Base-by-base conservation (phyloP, 23 red algal genomes). In the Porphyridium purpureum region DNA sequence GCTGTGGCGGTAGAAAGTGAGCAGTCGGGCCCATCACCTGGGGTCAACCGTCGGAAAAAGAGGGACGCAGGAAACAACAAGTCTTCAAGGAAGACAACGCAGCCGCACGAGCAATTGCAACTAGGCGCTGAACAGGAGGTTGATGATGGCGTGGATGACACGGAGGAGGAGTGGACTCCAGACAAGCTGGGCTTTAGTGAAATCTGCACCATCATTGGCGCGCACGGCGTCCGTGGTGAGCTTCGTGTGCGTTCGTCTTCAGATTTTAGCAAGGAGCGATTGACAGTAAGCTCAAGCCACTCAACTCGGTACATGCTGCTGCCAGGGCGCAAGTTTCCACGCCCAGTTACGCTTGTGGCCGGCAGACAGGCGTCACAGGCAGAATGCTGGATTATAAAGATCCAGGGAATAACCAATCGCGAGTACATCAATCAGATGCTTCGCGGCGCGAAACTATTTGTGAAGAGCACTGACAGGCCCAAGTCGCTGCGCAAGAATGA, bases 181-280 rank as follows among this genome's bases (percentile, higher is more conserved):
- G 82, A 88, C 38, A 66, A 66, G 4, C 48, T 78, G 44, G 82
- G 69, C 21, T 88, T 88, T 66, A 41, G 69, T 33, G 64, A 77
- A 55, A 53, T 88, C 7, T 70, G 62, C 4, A 75, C 57, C 35
- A 62, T 88, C 19, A 70, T 46, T 23, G 70, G 71, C 14, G 41
- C 64, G 21, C 82, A 88, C 54, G 82, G 82, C 24, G 63, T 88
- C 31, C 58, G 57, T 3, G 82, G 82, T 6, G 82, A 77, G 54
- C 59, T 67, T 7, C 76, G 78, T 34, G 69, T 68, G 29, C 40
- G 50, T 3, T 32, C 61, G 2, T 44, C 60, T 50, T 48, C 60
- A 28, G 65, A 75, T 31, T 86, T 64, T 62, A n/a, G n/a, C n/a
- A n/a, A n/a, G n/a, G n/a, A 17, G 1, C 35, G 17, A 55, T 33